Base-by-base conservation (phyloP, 495 filamentous ascomycete species). In the Hypoxylon intermedium region DNA sequence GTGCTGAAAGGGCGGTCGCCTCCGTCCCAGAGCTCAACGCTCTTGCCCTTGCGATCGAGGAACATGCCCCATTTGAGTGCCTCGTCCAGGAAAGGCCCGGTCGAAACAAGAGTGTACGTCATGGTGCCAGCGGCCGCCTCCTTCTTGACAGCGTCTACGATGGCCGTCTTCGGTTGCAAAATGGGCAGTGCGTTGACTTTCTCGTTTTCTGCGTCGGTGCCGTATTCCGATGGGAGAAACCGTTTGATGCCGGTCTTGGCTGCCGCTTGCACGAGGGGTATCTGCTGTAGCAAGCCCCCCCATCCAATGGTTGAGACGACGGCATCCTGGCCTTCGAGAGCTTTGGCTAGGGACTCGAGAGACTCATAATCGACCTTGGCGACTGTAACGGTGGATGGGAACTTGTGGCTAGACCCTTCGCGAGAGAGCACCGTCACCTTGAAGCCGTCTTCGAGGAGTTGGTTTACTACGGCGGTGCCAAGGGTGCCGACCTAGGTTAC, bases 211-310 rank as follows among this genome's bases (percentile, higher is more conserved):
- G 63, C 60, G 21, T 81, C 70, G 3, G 58, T 31, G 2, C 84
- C 85, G 50, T 80, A 90, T 42, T 86, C 83, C 9, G 80, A 83
- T 0, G 85, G 87, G 26, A 88, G 62, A 68, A 85, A 82, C 12
- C 82, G 77, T 56, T 78, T 75, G 7, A 87, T 79, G 5, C 77
- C 75, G 1, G 82, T 83, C 1, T 75, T 74, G 9, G 79, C 70
- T 1, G 84, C 77, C 3, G 86, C 86, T 16, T 86, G 76, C 24
- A 89, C 73, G n/a, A 86, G 72, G 4, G 67, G 60, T 0, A 71
- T 57, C 46, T 87, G 81, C 2, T 67, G 67, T 0, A 60, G 15
- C 16, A 82, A 15, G 0, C 62, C 69, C 0, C 18, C 36, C 9
- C 57, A 36, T 2, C 63, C 69, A n/a, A 87, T 46, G 9, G 78